Evolutionary conservation across 1,139 yeast species (phyloP), one percentile per base, ranked within the genome.

Genomic region (Meyerozyma smithsonii): DNA sequence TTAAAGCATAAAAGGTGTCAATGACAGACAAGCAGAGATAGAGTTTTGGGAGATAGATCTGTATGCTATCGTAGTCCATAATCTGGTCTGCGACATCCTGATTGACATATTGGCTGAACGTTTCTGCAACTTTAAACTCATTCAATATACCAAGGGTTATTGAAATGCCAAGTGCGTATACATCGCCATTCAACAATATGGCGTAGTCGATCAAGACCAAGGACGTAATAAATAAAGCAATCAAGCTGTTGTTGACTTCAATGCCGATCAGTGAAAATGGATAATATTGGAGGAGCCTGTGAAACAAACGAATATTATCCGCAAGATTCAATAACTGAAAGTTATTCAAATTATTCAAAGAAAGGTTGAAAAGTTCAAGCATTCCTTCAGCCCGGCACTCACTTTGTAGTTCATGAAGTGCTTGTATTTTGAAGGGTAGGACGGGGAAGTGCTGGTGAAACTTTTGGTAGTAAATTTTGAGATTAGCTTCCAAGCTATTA

Each of bases 381-480:
- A 81, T 62, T 36, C 61, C 52, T 14, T 62, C 54, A 40, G 65
- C 63, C 7, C 70, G 66, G 26, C 69, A 74, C 35, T 67, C 55
- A 26, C 36, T 37, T 10, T 47, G 49, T 28, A 45, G 36, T 35
- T 43, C 37, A 41, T 46, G 49, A 20, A 43, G 42, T 34, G 49
- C 42, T 40, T 52, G 42, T n/a, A 28, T 39, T 11, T 45, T 46
- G 30, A 72, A 59, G 1, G 86, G 83, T 18, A 83, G 61, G 0
- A 82, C 62, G 5, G 88, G 86, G 52, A 80, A 74, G 20, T 66
- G 69, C 1, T 59, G 52, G 51, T 82, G 88, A 47, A 79, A 69
- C 39, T 66, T 72, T 21, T 68, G 58, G 52, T 79, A 82, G 51
- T 82, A 82, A 4, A 54, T 41, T 21, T 54, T 51, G 26, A 69